These are phyloP conservation scores for Cyclocybe aegerita DNA, from an alignment of 768 basidiomycete species.

Conservation along the genomic window DNA sequence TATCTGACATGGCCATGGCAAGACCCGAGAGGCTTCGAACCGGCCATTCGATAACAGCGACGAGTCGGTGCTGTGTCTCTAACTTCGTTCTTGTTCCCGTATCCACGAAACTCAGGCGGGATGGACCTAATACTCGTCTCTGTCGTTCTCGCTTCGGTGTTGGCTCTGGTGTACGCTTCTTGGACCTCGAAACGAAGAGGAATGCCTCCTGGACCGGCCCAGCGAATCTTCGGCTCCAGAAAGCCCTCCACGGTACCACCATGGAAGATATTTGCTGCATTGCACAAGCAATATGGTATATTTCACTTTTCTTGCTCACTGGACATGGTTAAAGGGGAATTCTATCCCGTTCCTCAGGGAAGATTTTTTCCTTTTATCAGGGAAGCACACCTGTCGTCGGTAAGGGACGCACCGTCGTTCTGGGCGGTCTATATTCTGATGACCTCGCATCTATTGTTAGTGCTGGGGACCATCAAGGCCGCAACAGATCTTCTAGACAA, in stretches of 20 bases:
- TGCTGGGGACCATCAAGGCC: slow-evolving; percentile 24
- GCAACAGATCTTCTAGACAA: slow-evolving; percentile 32
- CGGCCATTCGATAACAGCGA: too few species aligned
- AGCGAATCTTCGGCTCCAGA: slow-evolving; percentile 1
- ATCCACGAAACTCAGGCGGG: too few species aligned
- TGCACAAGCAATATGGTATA: slow-evolving; percentile 23
- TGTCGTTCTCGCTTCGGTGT: too few species aligned
- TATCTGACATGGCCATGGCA: too few species aligned
- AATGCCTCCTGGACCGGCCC: slow-evolving; percentile 5
- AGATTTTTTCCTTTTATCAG: slow-evolving; percentile 8
- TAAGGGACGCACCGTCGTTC: not conserved
- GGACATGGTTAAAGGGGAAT: slow-evolving; percentile 16
- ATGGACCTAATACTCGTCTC: too few species aligned
- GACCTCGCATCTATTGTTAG: not conserved
- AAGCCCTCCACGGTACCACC: slow-evolving; percentile 3
- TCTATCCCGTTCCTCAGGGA: not conserved
- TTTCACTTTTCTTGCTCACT: slow-evolving; percentile 25
- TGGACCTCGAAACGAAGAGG: not conserved
- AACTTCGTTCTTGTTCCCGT: too few species aligned
- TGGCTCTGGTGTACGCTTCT: not conserved
- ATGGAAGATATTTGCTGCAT: slow-evolving; percentile 3
- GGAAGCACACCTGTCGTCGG: slow-evolving; percentile 12
- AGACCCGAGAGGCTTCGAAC: too few species aligned
- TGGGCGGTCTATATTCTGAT: not conserved
- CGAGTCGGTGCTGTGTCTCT: too few species aligned